Base-by-base conservation (phyloP, 176 grass and related monocot genomes). In the Luzula sylvatica region DNA sequence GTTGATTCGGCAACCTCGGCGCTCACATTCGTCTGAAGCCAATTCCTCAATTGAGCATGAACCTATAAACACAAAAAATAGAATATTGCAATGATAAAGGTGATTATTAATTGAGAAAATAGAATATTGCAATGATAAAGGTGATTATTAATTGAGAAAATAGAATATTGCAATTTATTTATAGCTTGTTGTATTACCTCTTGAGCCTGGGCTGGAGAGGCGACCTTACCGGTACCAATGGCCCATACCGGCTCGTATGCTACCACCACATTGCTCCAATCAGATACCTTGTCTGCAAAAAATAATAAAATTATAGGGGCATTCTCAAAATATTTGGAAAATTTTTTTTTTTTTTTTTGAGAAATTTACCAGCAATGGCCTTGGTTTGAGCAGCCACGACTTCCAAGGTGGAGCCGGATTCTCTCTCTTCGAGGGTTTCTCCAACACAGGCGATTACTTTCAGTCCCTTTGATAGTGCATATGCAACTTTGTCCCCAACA, bases 231-330 rank as follows among this genome's bases (percentile, higher is more conserved):
- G 1, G 93, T 98, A 61, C 93, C 93, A 69, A 98, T 98, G 20
- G 93, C 93, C 93, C 93, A 98, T 43, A 98, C 93, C 60, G 93
- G 93, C 27, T 98, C 93, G 5, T 98, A 98, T 22, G 93, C 93
- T 20, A 98, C 2, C 16, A 98, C 93, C 23, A 98, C 85, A 8
- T 83, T 90, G 16, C 47, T 83, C 93, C 93, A 98, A 59, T 98
- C 81, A 0, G 27, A 76, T 61, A 98, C 82, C 43, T 61, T 76
- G 16, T 78, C 93, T 98, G 67, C 7, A 79, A 81, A 67, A 20
- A 66, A 82, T 15, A 15, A 17, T 58, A 58, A 35, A 35, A 35
- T 7, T 35, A 35, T 9, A 35, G 9, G 30, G 30, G 30, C 30
- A 35, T 35, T 35, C 5, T 35, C 9, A 35, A 35, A 35, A 35